Conservation (phyloP, 257 asterid species). For the Nicotiana noctiflora region DNA sequence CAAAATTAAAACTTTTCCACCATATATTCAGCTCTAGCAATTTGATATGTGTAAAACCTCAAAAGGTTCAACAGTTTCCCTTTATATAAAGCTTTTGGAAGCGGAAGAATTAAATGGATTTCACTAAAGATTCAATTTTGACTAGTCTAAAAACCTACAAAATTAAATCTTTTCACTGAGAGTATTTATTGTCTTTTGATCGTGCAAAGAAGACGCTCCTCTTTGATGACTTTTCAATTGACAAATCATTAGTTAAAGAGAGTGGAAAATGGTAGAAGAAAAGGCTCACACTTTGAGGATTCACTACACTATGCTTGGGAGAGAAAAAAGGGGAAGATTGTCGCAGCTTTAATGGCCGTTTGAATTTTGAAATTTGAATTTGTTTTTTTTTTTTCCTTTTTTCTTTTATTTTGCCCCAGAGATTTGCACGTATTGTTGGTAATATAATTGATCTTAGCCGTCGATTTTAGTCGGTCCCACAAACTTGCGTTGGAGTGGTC, state of each 20-base stretch:
- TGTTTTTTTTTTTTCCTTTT: not conserved
- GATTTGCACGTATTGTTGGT: not conserved
- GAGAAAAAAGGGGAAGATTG: slow-evolving; percentile 42
- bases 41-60: too few relatives aligned
- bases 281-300: slow-evolving; percentile 11
- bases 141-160: not conserved
- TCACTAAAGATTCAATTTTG: not conserved
- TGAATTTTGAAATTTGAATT: slow-evolving; percentile 44
- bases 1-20: not conserved
- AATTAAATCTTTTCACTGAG: not conserved
- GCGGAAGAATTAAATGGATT: not conserved
- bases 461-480: not conserved
- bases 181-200: not conserved
- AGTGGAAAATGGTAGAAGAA: not conserved
- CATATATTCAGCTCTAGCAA: not conserved
- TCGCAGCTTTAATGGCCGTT: slow-evolving; percentile 39
- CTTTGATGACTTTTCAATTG: not conserved
- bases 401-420: not conserved
- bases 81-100: not conserved
- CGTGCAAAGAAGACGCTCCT: not conserved
- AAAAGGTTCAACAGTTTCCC: too few relatives aligned
- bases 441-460: not conserved
- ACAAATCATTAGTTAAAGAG: slow-evolving; percentile 8
- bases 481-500: not conserved
- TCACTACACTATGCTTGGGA: slow-evolving; percentile 22